Percentiles rank a stretch among this genome's conserved stretches.
Evolutionary conservation across 257 asterid species (phyloP).

Genomic region (Rhazya stricta): DNA sequence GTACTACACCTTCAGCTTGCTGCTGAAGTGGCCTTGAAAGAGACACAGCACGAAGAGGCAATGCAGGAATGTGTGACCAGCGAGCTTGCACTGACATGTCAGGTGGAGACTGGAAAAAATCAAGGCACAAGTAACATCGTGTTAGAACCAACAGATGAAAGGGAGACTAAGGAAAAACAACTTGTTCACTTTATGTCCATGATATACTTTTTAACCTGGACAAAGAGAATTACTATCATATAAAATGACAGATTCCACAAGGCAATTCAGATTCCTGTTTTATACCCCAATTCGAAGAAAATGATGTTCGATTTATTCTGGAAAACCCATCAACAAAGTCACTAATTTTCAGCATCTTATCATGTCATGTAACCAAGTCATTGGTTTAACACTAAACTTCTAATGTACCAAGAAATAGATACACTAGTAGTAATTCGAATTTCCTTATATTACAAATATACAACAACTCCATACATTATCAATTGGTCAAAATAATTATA

Average conservation of each 20-base stretch:
- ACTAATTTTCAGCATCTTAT: neutral
- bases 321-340: neutral
- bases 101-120: conserved; percentile 51
- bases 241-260: neutral
- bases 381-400: neutral
- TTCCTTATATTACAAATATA: neutral
- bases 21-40: conserved; percentile 58
- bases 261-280: conserved; percentile 9
- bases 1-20: conserved; percentile 48
- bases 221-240: neutral
- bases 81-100: conserved; percentile 73
- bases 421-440: neutral
- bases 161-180: neutral
- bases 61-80: conserved; percentile 74
- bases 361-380: neutral
- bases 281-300: neutral
- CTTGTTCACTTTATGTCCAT: neutral
- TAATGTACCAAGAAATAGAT: neutral
- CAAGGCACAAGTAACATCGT: neutral
- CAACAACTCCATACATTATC: neutral
- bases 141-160: neutral
- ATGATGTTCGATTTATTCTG: neutral
- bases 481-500: neutral
- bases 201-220: neutral
- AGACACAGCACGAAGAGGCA: conserved; percentile 56